Percentiles rank a stretch among this genome's conserved stretches.
Conservation (phyloP, 192 early-diverging fungal species). For the Haplosporangium gracile region DNA sequence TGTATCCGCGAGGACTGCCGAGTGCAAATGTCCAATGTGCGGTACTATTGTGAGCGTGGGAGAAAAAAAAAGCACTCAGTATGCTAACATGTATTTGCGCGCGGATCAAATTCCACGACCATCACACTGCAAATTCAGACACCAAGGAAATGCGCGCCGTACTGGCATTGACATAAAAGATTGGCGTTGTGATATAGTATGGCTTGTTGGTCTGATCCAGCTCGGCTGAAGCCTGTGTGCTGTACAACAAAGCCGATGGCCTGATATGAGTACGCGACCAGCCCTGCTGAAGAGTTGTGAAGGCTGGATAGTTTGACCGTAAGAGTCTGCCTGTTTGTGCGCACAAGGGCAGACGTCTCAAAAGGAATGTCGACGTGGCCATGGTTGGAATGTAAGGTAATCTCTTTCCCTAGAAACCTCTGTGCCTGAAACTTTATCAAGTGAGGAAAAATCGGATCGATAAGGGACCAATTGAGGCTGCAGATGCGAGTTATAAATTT, state of each 20-base stretch:
- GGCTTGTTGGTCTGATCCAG: conserved; percentile 47
- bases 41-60: conserved; percentile 64
- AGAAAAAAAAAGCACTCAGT: neutral
- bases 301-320: neutral
- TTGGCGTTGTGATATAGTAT: conserved; percentile 87
- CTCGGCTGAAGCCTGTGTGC: neutral
- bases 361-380: conserved; percentile 22
- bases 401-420: neutral
- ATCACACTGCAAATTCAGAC: no score
- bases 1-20: conserved; percentile 87
- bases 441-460: neutral
- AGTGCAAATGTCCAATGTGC: conserved; percentile 96
- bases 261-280: conserved; percentile 13
- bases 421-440: neutral
- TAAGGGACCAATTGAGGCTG: neutral
- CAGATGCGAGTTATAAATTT: neutral
- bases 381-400: conserved; percentile 11
- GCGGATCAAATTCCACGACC: neutral
- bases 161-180: conserved; percentile 92
- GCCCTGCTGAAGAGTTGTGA: neutral
- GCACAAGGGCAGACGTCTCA: conserved; percentile 16
- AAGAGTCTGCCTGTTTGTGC: neutral
- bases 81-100: neutral
- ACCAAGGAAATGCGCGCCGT: neutral
- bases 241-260: conserved; percentile 21